Evolutionary conservation across 306 rosid species (phyloP).

Genomic region (Dalbergia oliveri): DNA sequence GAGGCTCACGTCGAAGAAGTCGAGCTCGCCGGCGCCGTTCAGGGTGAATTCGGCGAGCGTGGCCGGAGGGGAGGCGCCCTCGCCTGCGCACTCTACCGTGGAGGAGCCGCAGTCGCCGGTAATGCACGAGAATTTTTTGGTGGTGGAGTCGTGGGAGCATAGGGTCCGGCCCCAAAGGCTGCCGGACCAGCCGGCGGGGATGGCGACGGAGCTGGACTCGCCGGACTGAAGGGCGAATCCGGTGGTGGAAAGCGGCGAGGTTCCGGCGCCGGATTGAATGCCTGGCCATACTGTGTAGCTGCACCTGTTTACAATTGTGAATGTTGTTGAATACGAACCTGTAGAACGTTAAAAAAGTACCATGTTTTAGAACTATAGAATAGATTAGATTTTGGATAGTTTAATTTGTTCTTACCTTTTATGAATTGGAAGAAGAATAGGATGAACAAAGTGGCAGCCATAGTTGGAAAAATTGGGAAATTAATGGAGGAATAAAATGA

Average conservation of each 20-base stretch:
- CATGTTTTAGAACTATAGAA: too few relatives aligned
- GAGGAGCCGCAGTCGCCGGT: slow-evolving; percentile 88
- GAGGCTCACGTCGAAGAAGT: slow-evolving; percentile 90
- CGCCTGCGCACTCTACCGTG: slow-evolving; percentile 62
- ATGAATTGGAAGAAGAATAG: slow-evolving; percentile 46
- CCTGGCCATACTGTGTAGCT: slow-evolving; percentile 86
- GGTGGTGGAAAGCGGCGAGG: slow-evolving; percentile 66
- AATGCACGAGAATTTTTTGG: slow-evolving; percentile 71
- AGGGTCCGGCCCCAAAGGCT: slow-evolving; percentile 84
- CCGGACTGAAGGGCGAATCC: slow-evolving; percentile 71
- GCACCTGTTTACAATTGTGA: slow-evolving; percentile 71
- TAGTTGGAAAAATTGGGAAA: not conserved
- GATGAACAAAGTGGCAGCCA: slow-evolving; percentile 46
- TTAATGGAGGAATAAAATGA: not conserved
- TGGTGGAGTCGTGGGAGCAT: slow-evolving; percentile 63
- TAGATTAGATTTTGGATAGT: too few relatives aligned
- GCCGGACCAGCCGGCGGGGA: slow-evolving; percentile 85
- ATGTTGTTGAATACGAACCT: slow-evolving; percentile 68
- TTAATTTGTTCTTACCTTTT: slow-evolving; percentile 49
- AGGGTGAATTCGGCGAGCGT: slow-evolving; percentile 80
- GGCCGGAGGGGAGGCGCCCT: slow-evolving; percentile 68
- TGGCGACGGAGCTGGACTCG: slow-evolving; percentile 53
- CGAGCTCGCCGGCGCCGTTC: slow-evolving; percentile 73
- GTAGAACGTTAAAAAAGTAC: not conserved
- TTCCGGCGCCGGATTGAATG: slow-evolving; percentile 74